Percentiles rank a stretch among this genome's conserved stretches.
phyloP scores from a whole-genome alignment of 2,329 filamentous ascomycete genomes.

The Calonectria pauciramosa region DNA sequence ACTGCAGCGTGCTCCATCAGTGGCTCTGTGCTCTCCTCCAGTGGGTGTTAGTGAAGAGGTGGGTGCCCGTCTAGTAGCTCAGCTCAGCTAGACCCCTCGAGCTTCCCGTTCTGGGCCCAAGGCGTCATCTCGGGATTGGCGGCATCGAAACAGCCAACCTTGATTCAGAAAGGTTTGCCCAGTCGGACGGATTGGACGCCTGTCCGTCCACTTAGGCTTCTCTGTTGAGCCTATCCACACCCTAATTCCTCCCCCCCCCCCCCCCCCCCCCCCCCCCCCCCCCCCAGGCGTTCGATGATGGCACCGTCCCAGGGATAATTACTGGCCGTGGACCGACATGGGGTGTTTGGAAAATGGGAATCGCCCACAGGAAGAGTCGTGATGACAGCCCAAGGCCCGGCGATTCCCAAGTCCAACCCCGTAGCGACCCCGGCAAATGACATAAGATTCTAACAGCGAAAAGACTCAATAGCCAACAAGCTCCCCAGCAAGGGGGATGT shows the following conservation, averaged over 20 bases:
- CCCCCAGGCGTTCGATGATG: neutral
- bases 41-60: constrained; percentile 7
- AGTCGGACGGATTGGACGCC: neutral
- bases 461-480: neutral
- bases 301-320: neutral
- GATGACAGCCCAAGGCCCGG: neutral
- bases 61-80: neutral
- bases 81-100: constrained; percentile 1
- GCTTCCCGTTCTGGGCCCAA: constrained; percentile 14
- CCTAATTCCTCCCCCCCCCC: neutral
- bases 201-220: constrained; percentile 1
- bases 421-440: neutral
- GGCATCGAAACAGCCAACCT: constrained; percentile 18
- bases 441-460: neutral
- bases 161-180: constrained; percentile 3
- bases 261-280: neutral
- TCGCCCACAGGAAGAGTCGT: neutral
- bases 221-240: neutral
- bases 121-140: constrained; percentile 18
- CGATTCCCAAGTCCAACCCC: neutral
- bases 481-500: constrained; percentile 7
- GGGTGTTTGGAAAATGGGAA: neutral
- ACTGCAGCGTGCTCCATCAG: constrained; percentile 1
- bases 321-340: neutral
- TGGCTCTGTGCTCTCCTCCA: constrained; percentile 13